phyloP scores from a whole-genome alignment of 495 filamentous ascomycete genomes.

The Penicillium maclennaniae region DNA sequence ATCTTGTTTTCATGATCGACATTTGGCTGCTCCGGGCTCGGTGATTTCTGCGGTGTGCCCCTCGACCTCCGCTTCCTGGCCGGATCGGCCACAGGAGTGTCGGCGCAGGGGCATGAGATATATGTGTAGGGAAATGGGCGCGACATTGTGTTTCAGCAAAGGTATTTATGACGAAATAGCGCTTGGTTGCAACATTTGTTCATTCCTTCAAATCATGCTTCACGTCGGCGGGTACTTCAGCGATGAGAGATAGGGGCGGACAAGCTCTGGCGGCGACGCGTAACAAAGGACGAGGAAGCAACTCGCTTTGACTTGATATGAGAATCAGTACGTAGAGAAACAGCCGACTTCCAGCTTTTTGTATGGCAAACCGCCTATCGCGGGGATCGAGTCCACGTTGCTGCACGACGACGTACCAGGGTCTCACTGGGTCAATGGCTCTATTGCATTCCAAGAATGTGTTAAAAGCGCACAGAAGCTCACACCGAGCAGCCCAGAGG shows the following conservation, averaged over 20 bases:
- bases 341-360: background rate
- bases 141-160: conserved; percentile 50
- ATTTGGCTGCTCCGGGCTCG: conserved; percentile 31
- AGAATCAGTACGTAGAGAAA: background rate
- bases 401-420: conserved; percentile 7
- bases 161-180: background rate
- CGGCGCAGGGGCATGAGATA: conserved; percentile 87
- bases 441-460: background rate
- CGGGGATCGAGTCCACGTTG: conserved; percentile 1
- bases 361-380: background rate
- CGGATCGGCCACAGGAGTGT: conserved; percentile 45
- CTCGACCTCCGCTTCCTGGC: conserved; percentile 38
- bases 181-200: conserved; percentile 1
- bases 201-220: conserved; percentile 21
- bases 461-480: background rate
- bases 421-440: background rate
- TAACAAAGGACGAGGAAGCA: background rate
- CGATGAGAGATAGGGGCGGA: background rate
- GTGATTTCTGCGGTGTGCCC: conserved; percentile 35
- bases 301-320: background rate
- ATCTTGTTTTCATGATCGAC: conserved; percentile 26
- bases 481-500: background rate
- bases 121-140: conserved; percentile 81
- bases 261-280: background rate
- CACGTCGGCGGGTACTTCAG: conserved; percentile 1